Percentiles rank a stretch among this genome's conserved stretches.
Evolutionary conservation across 768 basidiomycete genomes (phyloP).

Genomic region (Guyanaporus albipodus): DNA sequence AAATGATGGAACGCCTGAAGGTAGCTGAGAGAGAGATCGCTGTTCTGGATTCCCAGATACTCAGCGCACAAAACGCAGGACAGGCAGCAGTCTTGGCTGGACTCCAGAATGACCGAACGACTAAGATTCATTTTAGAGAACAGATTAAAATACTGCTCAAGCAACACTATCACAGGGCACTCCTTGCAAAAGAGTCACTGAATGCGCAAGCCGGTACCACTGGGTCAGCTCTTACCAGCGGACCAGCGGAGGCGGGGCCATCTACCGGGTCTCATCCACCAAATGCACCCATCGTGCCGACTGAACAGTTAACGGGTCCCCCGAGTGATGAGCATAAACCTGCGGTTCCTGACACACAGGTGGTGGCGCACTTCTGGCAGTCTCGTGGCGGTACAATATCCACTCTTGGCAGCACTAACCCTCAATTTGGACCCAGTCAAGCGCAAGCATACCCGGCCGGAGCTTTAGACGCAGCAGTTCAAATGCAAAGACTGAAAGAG

Average conservation of each 20-base stretch:
- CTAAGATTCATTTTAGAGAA: constrained; percentile 3
- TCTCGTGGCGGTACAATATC: constrained; percentile 21
- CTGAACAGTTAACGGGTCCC: constrained; percentile 3
- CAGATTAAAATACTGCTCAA: constrained; percentile 15
- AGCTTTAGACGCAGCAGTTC: constrained; percentile 29
- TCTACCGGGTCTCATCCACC: constrained; percentile 10
- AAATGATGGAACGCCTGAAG: constrained; percentile 23
- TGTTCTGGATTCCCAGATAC: constrained; percentile 13
- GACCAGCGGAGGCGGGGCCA: constrained; percentile 6
- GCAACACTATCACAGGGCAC: constrained; percentile 14
- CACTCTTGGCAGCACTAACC: neutral
- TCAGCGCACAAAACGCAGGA: constrained; percentile 14
- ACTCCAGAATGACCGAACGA: constrained; percentile 9
- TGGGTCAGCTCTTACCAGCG: constrained; percentile 3
- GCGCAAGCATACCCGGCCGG: neutral
- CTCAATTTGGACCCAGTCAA: constrained; percentile 17
- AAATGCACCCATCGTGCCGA: constrained; percentile 1
- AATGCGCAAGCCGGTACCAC: constrained; percentile 4
- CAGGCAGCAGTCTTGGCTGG: constrained; percentile 10
- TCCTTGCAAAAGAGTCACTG: constrained; percentile 8
- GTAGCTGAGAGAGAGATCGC: constrained; percentile 15
- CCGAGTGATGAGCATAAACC: constrained; percentile 22
- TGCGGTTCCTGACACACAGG: constrained; percentile 20
- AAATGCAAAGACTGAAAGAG: constrained; percentile 49
- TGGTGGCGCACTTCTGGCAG: constrained; percentile 28